These are phyloP conservation scores for Ramularia collo-cygni DNA, from an alignment of 2,329 filamentous ascomycete genomes.

Conservation along the genomic window DNA sequence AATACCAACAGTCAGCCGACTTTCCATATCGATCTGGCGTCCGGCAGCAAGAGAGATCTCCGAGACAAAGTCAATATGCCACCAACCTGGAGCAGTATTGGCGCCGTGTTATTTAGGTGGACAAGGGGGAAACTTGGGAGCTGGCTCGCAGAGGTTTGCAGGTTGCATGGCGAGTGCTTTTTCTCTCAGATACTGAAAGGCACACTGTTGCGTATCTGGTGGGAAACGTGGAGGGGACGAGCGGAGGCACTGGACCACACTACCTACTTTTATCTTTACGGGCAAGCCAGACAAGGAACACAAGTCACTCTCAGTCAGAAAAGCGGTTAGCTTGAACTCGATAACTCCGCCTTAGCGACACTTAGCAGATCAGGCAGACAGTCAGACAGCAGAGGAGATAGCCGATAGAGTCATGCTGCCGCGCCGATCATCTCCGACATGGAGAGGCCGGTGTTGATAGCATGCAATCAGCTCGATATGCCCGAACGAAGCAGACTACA, in stretches of 20 bases:
- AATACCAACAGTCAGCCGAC: slow-evolving; percentile 1
- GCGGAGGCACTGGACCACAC: slow-evolving; percentile 4
- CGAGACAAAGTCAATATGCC: not conserved
- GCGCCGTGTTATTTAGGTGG: not conserved
- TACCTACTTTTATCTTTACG: slow-evolving; percentile 13
- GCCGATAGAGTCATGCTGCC: slow-evolving; percentile 23
- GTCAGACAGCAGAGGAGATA: slow-evolving; percentile 18
- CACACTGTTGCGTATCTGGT: slow-evolving; percentile 19
- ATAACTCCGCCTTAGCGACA: slow-evolving; percentile 20
- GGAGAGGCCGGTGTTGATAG: slow-evolving; percentile 12
- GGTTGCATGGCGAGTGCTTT: slow-evolving; percentile 1
- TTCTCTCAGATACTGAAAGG: slow-evolving; percentile 9
- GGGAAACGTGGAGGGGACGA: slow-evolving; percentile 4
- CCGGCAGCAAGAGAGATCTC: not conserved
- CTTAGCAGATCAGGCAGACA: slow-evolving; percentile 18
- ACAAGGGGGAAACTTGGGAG: not conserved
- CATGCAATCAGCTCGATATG: slow-evolving; percentile 24
- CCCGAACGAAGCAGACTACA: slow-evolving; percentile 9
- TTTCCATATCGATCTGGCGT: not conserved
- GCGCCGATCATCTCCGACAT: slow-evolving; percentile 12
- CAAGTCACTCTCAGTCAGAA: slow-evolving; percentile 18
- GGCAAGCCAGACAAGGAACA: slow-evolving; percentile 13
- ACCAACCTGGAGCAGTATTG: not conserved
- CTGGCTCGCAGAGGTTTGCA: not conserved
- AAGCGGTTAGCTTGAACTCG: slow-evolving; percentile 21